Percentiles rank a stretch among this genome's conserved stretches.
Conservation (phyloP, 1,139 yeast genomes). For the Maudiozyma humilis region DNA sequence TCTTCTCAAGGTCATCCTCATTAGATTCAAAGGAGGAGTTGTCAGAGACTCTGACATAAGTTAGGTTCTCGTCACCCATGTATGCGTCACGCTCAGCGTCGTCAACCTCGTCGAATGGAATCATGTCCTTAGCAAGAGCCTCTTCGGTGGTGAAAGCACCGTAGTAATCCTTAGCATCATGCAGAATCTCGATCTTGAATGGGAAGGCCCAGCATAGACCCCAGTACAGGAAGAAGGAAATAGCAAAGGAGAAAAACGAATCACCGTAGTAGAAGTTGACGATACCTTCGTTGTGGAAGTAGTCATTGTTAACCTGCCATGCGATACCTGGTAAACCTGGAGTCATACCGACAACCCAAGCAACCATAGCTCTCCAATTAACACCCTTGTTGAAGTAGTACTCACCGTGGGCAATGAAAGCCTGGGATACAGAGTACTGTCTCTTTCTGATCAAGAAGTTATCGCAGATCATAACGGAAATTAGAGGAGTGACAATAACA, state of each 20-base stretch:
- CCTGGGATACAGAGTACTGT: conserved; percentile 34
- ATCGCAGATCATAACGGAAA: conserved; percentile 38
- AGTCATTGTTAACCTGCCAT: conserved; percentile 29
- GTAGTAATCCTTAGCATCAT: conserved; percentile 36
- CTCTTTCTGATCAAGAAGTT: conserved; percentile 34
- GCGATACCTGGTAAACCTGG: conserved; percentile 42
- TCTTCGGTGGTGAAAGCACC: conserved; percentile 34
- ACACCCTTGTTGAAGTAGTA: conserved; percentile 36
- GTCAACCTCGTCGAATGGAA: conserved; percentile 28
- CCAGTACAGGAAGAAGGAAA: conserved; percentile 36
- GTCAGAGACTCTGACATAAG: conserved; percentile 1
- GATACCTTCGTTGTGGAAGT: conserved; percentile 32
- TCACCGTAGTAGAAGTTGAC: conserved; percentile 38
- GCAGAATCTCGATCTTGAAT: conserved; percentile 29
- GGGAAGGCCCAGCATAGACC: conserved; percentile 35
- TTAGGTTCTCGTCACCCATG: conserved; percentile 3
- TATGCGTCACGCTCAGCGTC: conserved; percentile 22
- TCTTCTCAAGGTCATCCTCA: neutral
- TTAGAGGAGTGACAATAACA: conserved; percentile 39
- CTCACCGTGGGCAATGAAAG: conserved; percentile 33
- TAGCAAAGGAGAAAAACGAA: conserved; percentile 36
- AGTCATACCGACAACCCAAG: conserved; percentile 36
- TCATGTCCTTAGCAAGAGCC: conserved; percentile 31
- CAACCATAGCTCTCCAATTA: conserved; percentile 38
- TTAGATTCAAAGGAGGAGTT: neutral